A percentile compares a stretch with the other conserved stretches of the same genome.
phyloP scores from a whole-genome alignment of 1,284 basidiomycete species.

The Mixia osmundae region DNA sequence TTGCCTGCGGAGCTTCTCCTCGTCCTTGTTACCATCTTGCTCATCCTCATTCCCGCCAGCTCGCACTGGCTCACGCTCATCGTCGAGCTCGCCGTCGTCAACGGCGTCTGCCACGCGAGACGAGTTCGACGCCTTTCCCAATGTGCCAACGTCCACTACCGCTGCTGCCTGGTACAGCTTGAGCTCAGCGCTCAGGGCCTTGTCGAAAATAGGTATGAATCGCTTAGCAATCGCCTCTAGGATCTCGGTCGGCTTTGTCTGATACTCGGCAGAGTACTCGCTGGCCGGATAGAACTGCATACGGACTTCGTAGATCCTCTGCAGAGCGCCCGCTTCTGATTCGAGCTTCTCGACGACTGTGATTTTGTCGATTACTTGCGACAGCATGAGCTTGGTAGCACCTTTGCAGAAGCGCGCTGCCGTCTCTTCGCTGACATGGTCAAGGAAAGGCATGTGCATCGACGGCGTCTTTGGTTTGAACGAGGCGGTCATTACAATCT shows the following conservation, averaged over 20 bases:
- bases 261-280: constrained; percentile 71
- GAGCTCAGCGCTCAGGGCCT: constrained; percentile 65
- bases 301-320: constrained; percentile 58
- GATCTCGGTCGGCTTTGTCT: constrained; percentile 48
- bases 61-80: no score
- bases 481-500: constrained; percentile 98
- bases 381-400: constrained; percentile 61
- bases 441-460: constrained; percentile 66
- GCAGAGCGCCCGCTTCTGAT: constrained; percentile 36
- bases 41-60: constrained; percentile 9
- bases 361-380: constrained; percentile 70
- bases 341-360: constrained; percentile 56
- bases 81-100: constrained; percentile 27
- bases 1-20: no score
- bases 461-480: constrained; percentile 91
- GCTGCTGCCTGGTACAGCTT: constrained; percentile 50
- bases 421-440: constrained; percentile 32
- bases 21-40: no score
- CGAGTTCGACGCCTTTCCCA: constrained; percentile 8
- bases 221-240: constrained; percentile 45
- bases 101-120: constrained; percentile 15
- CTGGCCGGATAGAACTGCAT: constrained; percentile 66
- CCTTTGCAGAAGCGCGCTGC: constrained; percentile 69
- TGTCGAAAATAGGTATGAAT: constrained; percentile 65
- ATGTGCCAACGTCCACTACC: constrained; percentile 17